Percentiles rank a stretch among this genome's conserved stretches.
These are phyloP conservation scores for Xanthoconium purpureum DNA, from an alignment of 768 basidiomycete genomes.

Conservation along the genomic window DNA sequence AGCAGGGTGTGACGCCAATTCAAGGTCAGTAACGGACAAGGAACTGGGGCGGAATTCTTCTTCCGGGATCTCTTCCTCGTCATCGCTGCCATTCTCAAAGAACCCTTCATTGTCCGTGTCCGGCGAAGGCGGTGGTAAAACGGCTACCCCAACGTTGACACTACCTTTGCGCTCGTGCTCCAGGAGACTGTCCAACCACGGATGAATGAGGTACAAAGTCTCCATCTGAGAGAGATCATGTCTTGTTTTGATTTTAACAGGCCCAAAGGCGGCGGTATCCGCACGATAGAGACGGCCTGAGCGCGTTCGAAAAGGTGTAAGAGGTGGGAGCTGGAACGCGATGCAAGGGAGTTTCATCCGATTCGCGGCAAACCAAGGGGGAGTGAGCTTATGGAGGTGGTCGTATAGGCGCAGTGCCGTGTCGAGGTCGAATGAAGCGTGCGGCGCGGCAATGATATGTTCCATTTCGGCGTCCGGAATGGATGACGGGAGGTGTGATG, in stretches of 20 bases:
- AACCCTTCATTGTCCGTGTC: too few relatives aligned
- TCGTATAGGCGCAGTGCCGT: not conserved
- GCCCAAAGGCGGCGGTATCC: not conserved
- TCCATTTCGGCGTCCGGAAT: not conserved
- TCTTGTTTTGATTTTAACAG: not conserved
- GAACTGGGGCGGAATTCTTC: not conserved
- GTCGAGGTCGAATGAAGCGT: not conserved
- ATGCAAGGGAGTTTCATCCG: slow-evolving; percentile 8
- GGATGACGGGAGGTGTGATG: not conserved
- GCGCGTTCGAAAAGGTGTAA: not conserved
- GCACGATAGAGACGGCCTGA: not conserved
- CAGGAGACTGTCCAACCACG: not conserved
- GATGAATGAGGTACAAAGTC: not conserved
- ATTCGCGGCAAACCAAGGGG: not conserved
- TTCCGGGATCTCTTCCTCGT: not conserved
- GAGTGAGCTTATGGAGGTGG: not conserved
- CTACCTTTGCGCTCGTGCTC: not conserved
- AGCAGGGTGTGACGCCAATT: not conserved
- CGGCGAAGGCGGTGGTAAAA: not conserved
- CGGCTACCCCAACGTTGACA: too few relatives aligned
- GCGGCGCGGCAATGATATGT: not conserved
- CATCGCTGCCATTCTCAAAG: not conserved
- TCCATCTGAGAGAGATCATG: not conserved
- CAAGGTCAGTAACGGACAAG: not conserved
- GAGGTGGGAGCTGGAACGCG: not conserved